phyloP scores from a whole-genome alignment of 1,284 basidiomycete genomes.

The Spongispora temasekensis region DNA sequence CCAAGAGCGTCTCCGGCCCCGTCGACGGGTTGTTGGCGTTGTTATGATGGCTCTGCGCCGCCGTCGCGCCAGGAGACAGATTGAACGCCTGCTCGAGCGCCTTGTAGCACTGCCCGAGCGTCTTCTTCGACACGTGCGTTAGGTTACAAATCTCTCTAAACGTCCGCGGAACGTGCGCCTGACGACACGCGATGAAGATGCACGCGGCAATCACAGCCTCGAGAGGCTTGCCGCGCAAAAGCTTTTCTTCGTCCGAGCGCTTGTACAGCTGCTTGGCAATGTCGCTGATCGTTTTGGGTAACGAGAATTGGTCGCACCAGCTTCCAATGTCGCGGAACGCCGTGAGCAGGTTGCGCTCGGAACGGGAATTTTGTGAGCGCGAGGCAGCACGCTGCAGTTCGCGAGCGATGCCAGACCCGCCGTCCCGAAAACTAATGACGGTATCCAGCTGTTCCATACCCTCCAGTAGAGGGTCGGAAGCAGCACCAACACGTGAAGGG shows the following conservation, averaged over 20 bases:
- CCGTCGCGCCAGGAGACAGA: constrained; percentile 70
- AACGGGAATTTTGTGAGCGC: constrained; percentile 73
- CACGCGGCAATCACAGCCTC: constrained; percentile 88
- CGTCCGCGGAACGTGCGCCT: constrained; percentile 90
- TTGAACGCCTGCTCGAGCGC: constrained; percentile 93
- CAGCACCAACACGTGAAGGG: constrained; percentile 98
- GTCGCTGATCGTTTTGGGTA: constrained; percentile 93
- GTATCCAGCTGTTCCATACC: constrained; percentile 94
- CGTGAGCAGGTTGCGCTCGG: constrained; percentile 82
- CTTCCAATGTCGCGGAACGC: constrained; percentile 91
- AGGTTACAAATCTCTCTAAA: constrained; percentile 96
- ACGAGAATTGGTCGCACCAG: constrained; percentile 94
- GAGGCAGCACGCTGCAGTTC: constrained; percentile 85
- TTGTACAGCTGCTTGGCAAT: constrained; percentile 98
- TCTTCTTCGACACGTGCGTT: constrained; percentile 93
- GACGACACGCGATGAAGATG: constrained; percentile 97
- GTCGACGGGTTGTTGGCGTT: constrained; percentile 46
- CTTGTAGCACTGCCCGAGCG: constrained; percentile 94
- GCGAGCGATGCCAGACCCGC: constrained; percentile 88
- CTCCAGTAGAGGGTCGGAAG: constrained; percentile 91
- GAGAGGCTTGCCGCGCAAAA: constrained; percentile 81
- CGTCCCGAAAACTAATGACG: constrained; percentile 92
- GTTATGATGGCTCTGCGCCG: constrained; percentile 40
- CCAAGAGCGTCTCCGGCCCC: constrained; percentile 83
- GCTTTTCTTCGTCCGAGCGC: constrained; percentile 93